Evolutionary conservation across 2,329 filamentous ascomycete genomes (phyloP).

Genomic region (Paradendryphiella salina): DNA sequence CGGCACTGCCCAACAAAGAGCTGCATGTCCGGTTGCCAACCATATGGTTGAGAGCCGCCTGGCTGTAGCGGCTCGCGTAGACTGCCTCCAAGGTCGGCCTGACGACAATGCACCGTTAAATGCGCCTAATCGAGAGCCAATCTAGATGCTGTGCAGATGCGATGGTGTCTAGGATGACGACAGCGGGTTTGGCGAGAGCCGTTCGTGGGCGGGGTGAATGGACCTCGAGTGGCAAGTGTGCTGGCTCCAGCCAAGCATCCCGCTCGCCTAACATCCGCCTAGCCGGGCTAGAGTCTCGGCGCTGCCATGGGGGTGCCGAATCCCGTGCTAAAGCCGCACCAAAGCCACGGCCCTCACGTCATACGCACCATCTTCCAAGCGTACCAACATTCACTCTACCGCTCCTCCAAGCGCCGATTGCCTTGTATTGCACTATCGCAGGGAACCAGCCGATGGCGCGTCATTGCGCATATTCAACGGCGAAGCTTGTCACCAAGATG

Average conservation of each 20-base stretch:
- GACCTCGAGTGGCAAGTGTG: constrained; percentile 1
- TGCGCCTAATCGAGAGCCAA: background rate
- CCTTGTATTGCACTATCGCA: constrained; percentile 7
- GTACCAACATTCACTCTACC: constrained; percentile 9
- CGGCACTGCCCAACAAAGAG: constrained; percentile 21
- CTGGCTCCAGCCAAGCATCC: constrained; percentile 9
- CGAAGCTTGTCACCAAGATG: constrained; percentile 30
- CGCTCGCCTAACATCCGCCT: constrained; percentile 25
- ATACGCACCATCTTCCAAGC: constrained; percentile 19
- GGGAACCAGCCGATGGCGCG: constrained; percentile 14
- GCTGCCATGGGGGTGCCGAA: constrained; percentile 18
- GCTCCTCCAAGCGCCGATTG: constrained; percentile 21
- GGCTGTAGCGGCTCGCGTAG: constrained; percentile 11
- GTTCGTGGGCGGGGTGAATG: constrained; percentile 5
- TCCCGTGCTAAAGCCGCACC: constrained; percentile 12
- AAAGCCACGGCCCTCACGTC: constrained; percentile 19
- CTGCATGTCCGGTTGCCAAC: constrained; percentile 16
- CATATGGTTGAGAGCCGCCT: constrained; percentile 8
- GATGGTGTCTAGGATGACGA: constrained; percentile 7
- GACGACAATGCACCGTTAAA: background rate
- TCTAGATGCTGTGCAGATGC: background rate
- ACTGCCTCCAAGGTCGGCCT: background rate
- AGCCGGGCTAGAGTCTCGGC: constrained; percentile 21
- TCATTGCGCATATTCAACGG: constrained; percentile 23
- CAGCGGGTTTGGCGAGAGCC: background rate